phyloP scores from a whole-genome alignment of 495 filamentous ascomycete species.

The Penicillium arizonense region DNA sequence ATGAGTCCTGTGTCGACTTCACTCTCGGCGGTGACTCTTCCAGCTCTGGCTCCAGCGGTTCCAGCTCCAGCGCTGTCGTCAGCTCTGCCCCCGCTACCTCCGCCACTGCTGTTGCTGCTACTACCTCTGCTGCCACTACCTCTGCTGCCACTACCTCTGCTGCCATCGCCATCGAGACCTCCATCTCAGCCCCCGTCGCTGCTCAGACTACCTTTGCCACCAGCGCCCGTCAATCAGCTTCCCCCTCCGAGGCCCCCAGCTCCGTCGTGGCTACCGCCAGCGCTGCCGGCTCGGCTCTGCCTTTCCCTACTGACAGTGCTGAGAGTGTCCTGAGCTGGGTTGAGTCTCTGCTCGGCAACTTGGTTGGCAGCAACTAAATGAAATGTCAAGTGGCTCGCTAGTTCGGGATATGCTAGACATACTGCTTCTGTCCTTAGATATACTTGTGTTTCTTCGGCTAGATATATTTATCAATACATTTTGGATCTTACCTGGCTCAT shows the following conservation, averaged over 20 bases:
- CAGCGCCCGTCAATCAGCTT: constrained; percentile 1
- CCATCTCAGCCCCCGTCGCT: neutral
- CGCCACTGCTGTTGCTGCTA: neutral
- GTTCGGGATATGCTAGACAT: too few relatives aligned
- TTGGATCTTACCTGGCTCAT: too few relatives aligned
- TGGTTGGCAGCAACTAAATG: constrained; percentile 5
- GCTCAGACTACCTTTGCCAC: constrained; percentile 3
- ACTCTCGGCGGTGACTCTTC: constrained; percentile 38
- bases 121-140: neutral
- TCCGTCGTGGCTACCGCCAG: neutral
- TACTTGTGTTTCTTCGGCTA: too few relatives aligned
- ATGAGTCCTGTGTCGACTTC: constrained; percentile 73
- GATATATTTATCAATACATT: too few relatives aligned
- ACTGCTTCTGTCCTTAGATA: too few relatives aligned
- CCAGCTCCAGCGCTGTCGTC: constrained; percentile 6
- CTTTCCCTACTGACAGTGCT: constrained; percentile 3
- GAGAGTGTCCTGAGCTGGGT: neutral
- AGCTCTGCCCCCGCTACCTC: neutral
- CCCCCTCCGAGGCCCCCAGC: neutral
- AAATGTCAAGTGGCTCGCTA: neutral
- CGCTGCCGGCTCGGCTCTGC: neutral
- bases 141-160: neutral
- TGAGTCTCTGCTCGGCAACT: neutral
- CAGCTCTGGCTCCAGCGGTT: constrained; percentile 8
- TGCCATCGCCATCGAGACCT: neutral